Percentiles rank a stretch among this genome's conserved stretches.
phyloP scores from a whole-genome alignment of 176 grass and related monocot genomes.

The Panicum miliaceum region DNA sequence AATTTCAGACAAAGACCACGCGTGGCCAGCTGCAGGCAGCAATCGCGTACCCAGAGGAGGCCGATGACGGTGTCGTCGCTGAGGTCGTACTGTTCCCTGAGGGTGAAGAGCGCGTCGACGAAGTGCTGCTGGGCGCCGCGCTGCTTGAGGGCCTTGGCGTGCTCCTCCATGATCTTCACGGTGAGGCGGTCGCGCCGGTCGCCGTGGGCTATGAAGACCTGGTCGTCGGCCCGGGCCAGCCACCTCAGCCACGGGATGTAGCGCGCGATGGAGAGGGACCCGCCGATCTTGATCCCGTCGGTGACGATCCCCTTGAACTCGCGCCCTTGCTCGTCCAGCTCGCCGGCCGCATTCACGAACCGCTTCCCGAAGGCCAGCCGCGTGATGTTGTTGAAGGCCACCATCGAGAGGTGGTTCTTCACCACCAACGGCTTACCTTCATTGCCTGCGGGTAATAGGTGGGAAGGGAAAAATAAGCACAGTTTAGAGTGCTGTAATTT shows the following conservation, averaged over 20 bases:
- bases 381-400: slow-evolving; percentile 84
- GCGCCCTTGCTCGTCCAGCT: slow-evolving; percentile 65
- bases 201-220: slow-evolving; percentile 51
- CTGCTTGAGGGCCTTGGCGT: slow-evolving; percentile 53
- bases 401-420: slow-evolving; percentile 50
- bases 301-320: slow-evolving; percentile 77
- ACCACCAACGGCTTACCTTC: slow-evolving; percentile 51
- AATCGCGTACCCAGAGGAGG: slow-evolving; percentile 63
- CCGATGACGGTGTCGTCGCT: slow-evolving; percentile 75
- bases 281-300: slow-evolving; percentile 76
- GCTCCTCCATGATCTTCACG: slow-evolving; percentile 70
- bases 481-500: neutral
- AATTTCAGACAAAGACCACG: neutral
- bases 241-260: slow-evolving; percentile 60
- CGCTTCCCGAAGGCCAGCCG: slow-evolving; percentile 84
- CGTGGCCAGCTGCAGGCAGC: too few relatives aligned
- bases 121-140: slow-evolving; percentile 68
- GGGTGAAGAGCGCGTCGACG: slow-evolving; percentile 66
- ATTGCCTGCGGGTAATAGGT: slow-evolving; percentile 29
- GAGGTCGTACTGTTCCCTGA: slow-evolving; percentile 66
- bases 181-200: slow-evolving; percentile 57
- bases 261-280: slow-evolving; percentile 64
- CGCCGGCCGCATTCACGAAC: slow-evolving; percentile 61
- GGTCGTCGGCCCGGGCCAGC: slow-evolving; percentile 57
- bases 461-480: neutral